Evolutionary conservation across 2,329 filamentous ascomycete genomes (phyloP).

Genomic region (Aaosphaeria pasadenensis): DNA sequence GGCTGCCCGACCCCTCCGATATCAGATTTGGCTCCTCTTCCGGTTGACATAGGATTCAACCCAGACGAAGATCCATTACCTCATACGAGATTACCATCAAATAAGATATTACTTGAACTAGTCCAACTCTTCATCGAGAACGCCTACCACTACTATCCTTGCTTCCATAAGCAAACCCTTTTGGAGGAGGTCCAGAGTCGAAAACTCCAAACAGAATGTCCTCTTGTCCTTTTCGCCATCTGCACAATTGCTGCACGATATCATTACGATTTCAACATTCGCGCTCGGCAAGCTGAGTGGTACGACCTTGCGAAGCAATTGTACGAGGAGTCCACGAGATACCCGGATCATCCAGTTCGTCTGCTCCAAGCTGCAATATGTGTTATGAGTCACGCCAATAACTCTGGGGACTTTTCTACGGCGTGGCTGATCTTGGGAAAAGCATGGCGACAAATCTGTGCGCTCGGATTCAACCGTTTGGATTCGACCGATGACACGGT

Average conservation of each 20-base stretch:
- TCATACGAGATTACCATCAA: slow-evolving; percentile 12
- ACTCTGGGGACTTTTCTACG: slow-evolving; percentile 24
- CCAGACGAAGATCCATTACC: slow-evolving; percentile 3
- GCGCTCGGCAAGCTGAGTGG: slow-evolving; percentile 18
- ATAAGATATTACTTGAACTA: slow-evolving; percentile 15
- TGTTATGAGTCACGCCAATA: slow-evolving; percentile 20
- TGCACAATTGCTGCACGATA: slow-evolving; percentile 20
- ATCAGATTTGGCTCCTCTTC: not conserved
- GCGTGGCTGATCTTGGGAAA: slow-evolving; percentile 30
- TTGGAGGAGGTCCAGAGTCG: slow-evolving; percentile 10
- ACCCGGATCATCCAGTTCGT: slow-evolving; percentile 16
- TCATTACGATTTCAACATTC: slow-evolving; percentile 19
- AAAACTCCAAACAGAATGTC: slow-evolving; percentile 13
- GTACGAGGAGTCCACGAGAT: slow-evolving; percentile 21
- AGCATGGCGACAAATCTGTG: slow-evolving; percentile 29
- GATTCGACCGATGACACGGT: slow-evolving; percentile 10
- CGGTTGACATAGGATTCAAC: slow-evolving; percentile 1
- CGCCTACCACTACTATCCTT: slow-evolving; percentile 21
- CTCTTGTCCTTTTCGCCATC: slow-evolving; percentile 23
- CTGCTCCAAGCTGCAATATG: slow-evolving; percentile 23
- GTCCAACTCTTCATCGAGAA: slow-evolving; percentile 23
- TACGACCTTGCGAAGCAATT: slow-evolving; percentile 26
- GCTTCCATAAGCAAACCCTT: slow-evolving; percentile 23
- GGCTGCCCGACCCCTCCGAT: not conserved
- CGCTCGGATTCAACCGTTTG: slow-evolving; percentile 25